Conservation (phyloP, 2,329 filamentous ascomycete species). For the Diaporthe vexans region DNA sequence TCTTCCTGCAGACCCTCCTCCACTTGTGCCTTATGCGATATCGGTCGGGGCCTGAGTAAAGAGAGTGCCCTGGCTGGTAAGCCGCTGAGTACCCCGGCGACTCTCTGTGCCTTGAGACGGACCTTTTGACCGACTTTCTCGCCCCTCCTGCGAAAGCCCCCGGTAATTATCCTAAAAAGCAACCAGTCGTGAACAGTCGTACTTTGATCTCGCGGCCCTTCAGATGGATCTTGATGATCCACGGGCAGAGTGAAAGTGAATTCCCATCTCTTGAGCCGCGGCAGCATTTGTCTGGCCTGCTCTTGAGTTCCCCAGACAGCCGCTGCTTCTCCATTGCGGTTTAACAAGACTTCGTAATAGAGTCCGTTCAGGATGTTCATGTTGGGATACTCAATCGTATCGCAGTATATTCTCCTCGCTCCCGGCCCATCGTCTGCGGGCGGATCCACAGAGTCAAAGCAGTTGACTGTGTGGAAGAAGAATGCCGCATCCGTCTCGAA, state of each 20-base stretch:
- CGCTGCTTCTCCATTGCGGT: slow-evolving; percentile 61
- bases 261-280: slow-evolving; percentile 59
- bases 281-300: slow-evolving; percentile 53
- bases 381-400: slow-evolving; percentile 75
- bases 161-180: neutral
- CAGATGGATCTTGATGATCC: neutral
- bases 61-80: neutral
- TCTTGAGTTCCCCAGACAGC: slow-evolving; percentile 59
- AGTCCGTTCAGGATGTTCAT: slow-evolving; percentile 75
- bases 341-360: slow-evolving; percentile 78
- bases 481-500: slow-evolving; percentile 80
- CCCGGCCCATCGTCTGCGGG: slow-evolving; percentile 49
- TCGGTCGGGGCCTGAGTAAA: neutral
- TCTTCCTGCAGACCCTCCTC: neutral
- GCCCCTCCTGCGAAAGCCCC: neutral
- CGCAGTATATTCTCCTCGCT: slow-evolving; percentile 71
- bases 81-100: neutral
- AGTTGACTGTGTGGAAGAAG: slow-evolving; percentile 85
- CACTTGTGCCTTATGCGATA: neutral
- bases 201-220: neutral
- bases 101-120: neutral
- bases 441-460: slow-evolving; percentile 69
- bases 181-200: neutral
- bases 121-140: neutral
- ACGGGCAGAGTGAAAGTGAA: slow-evolving; percentile 53